These are phyloP conservation scores for Neoboletus brunneissimus DNA, from an alignment of 768 basidiomycete species.

Conservation along the genomic window DNA sequence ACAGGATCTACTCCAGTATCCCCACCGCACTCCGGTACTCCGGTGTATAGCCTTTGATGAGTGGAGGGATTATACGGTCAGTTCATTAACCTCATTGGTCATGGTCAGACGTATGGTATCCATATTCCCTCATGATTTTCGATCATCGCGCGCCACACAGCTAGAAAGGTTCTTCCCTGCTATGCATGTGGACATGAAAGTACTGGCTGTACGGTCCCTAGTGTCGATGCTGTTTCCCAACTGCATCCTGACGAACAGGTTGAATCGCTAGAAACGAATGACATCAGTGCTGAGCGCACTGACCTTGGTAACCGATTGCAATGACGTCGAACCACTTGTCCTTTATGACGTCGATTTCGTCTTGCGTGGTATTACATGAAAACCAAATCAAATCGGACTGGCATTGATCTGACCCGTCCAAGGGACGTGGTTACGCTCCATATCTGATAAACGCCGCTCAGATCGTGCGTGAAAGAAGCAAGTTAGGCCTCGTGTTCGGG, in stretches of 20 bases:
- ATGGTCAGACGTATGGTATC: background rate
- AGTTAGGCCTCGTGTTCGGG: background rate
- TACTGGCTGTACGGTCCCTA: background rate
- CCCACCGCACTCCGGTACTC: background rate
- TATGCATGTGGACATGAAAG: background rate
- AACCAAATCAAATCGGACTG: background rate
- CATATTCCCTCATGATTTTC: slow-evolving; percentile 9
- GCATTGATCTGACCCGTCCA: background rate
- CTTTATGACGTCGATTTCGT: background rate
- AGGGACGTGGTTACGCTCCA: no score
- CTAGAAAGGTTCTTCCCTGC: background rate
- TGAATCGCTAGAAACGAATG: background rate
- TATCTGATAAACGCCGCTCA: slow-evolving; percentile 12
- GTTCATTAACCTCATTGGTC: background rate
- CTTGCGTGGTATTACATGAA: background rate
- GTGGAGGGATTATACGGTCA: background rate
- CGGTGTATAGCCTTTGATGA: background rate
- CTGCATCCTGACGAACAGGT: background rate
- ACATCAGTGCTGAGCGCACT: background rate
- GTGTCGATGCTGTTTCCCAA: background rate
- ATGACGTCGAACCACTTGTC: background rate
- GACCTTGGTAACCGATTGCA: background rate
- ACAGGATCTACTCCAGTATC: background rate
- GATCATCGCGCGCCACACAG: background rate
- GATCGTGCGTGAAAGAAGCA: background rate